phyloP scores from a whole-genome alignment of 345 rosid genomes.

The Citrus australasica region DNA sequence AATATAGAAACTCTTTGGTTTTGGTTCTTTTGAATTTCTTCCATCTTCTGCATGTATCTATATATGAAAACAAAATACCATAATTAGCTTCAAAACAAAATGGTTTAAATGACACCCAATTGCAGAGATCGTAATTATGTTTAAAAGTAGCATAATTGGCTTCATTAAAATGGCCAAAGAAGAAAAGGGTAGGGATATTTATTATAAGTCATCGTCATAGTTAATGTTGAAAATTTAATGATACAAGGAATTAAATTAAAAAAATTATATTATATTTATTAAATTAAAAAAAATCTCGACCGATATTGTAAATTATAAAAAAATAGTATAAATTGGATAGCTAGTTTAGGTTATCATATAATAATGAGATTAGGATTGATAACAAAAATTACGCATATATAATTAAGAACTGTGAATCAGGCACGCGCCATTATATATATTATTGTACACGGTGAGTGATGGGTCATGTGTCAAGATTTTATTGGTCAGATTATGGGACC shows the following conservation, averaged over 20 bases:
- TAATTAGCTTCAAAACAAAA: constrained; percentile 3
- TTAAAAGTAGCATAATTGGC: not conserved
- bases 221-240: not conserved
- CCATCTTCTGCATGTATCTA: not conserved
- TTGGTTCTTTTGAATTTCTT: not conserved
- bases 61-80: not conserved
- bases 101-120: not conserved
- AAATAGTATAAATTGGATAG: not conserved
- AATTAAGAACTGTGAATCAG: too few species aligned
- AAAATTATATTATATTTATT: too few species aligned
- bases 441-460: too few species aligned
- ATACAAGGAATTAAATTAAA: not conserved
- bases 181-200: not conserved
- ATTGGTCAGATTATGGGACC: rapidly evolving
- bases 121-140: not conserved
- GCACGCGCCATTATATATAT: rapidly evolving
- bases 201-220: not conserved
- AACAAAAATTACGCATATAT: not conserved
- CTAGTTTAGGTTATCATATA: not conserved
- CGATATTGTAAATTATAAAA: not conserved
- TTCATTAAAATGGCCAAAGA: not conserved
- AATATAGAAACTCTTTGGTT: too few species aligned
- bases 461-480: too few species aligned
- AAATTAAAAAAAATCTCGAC: not conserved
- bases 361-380: not conserved